Evolutionary conservation across 768 basidiomycete species (phyloP).

Genomic region (Tricholoma bakamatsutake): DNA sequence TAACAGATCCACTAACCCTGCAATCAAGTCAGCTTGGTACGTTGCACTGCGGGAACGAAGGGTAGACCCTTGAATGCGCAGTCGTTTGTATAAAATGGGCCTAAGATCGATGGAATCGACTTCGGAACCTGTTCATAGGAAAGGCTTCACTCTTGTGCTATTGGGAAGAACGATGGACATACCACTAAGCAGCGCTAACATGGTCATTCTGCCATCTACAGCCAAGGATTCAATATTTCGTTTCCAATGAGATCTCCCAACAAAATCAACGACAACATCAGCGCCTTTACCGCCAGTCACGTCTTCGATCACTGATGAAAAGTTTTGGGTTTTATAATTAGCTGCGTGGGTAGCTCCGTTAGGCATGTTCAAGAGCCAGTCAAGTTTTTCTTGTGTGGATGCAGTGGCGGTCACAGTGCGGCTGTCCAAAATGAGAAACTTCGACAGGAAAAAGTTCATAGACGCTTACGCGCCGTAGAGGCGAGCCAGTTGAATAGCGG

Average conservation of each 20-base stretch:
- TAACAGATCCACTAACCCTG: constrained; percentile 33
- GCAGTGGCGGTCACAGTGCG: constrained; percentile 78
- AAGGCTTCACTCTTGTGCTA: background rate
- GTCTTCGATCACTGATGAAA: constrained; percentile 65
- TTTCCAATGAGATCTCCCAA: constrained; percentile 68
- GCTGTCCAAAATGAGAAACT: constrained; percentile 26
- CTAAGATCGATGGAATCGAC: constrained; percentile 50
- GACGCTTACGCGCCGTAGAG: constrained; percentile 61
- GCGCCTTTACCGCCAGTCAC: constrained; percentile 67
- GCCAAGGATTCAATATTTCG: constrained; percentile 69
- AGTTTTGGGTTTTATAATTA: constrained; percentile 84
- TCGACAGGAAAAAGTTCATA: too few relatives aligned
- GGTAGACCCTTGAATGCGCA: constrained; percentile 86
- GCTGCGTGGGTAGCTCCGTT: constrained; percentile 69
- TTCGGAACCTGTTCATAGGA: constrained; percentile 36
- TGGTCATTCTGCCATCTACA: constrained; percentile 68
- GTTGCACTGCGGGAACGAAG: constrained; percentile 65
- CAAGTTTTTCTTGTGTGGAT: constrained; percentile 76
- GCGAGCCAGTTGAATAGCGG: constrained; percentile 84
- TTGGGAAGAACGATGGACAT: constrained; percentile 10
- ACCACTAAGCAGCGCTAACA: constrained; percentile 67
- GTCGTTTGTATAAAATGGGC: constrained; percentile 76
- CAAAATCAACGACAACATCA: constrained; percentile 82
- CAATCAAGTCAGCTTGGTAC: constrained; percentile 74
- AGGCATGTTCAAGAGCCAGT: constrained; percentile 63